Base-by-base conservation (phyloP, 352 stramenopile genomes). In the Pythium periplocum region DNA sequence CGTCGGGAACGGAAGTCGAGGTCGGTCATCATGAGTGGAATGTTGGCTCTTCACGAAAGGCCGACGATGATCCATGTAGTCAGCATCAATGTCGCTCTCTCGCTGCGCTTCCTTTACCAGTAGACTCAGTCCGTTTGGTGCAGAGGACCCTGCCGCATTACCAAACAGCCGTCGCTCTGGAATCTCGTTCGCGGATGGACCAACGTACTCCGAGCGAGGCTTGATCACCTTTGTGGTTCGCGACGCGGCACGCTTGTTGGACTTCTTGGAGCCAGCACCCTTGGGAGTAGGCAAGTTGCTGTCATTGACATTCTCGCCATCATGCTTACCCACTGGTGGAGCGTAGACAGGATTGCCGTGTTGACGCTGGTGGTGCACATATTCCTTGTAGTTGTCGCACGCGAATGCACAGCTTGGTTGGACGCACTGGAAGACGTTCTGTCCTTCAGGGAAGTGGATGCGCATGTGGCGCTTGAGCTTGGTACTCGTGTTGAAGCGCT, bases 391-490 rank as follows among this genome's bases (percentile, higher is more conserved):
- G 37, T 34, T 33, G 36, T 17, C 38, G 17, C 11, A 30, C 46
- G 37, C 35, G 48, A 36, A 38, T 45, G 36, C 36, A 39, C 17
- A 11, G 46, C 45, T 50, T 50, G 45, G 6, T 12, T 33, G 4
- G 45, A 80, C 71, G 68, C 81, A 92, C 26, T 65, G 78, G 60
- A 92, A 92, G 36, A 90, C 55, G 47, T 87, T 83, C 41, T 86
- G 69, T 3, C 75, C 81, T 7, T 92, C 77, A 1, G 81, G 81
- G 54, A 88, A 94, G 59, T 95, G 84, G 61, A 89, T 89, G 54
- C 82, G 81, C 80, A 93, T 90, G 66, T 95, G 84, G n/a, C 84
- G 71, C 68, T 91, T 90, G 47, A 95, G 74, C 64, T 95, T 95
- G 12, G 83, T 91, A 64, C 80, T 92, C 34, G 82, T 95, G 64